A percentile compares a stretch with the other conserved stretches of the same genome.
Evolutionary conservation across 345 rosid species (phyloP).

Genomic region (Populus pruinosa): DNA sequence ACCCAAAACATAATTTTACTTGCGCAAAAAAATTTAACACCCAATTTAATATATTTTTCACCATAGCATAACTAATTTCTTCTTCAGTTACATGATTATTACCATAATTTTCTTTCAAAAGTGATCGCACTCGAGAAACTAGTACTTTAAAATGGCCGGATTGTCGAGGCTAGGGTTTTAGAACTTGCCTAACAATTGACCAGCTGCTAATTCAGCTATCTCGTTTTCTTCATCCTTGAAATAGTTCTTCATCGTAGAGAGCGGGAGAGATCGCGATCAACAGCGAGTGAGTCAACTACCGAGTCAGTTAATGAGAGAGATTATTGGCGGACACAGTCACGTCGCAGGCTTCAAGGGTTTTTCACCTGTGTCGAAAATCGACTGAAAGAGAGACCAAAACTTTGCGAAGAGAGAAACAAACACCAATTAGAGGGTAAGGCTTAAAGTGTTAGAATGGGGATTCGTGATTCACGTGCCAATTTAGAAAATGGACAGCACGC

Average conservation of each 20-base stretch:
- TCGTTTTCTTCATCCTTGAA: slow-evolving; percentile 63
- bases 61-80: neutral
- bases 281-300: neutral
- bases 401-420: neutral
- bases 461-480: too few species aligned
- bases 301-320: slow-evolving; percentile 7
- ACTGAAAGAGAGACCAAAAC: neutral
- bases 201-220: slow-evolving; percentile 45
- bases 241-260: slow-evolving; percentile 45
- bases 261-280: neutral
- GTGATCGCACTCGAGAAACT: slow-evolving; percentile 44
- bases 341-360: neutral
- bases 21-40: neutral
- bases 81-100: neutral
- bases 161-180: slow-evolving; percentile 56
- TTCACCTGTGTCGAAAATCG: neutral
- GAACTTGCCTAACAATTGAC: slow-evolving; percentile 43
- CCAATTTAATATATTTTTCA: neutral
- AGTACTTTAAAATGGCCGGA: slow-evolving; percentile 38
- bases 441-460: too few species aligned
- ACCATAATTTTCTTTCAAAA: neutral
- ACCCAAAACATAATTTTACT: neutral
- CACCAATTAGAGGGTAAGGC: neutral
- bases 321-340: slow-evolving; percentile 8
- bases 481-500: too few species aligned